Evolutionary conservation across 164 flowering plant genomes (phyloP).

Genomic region (Magnolia sinica): DNA sequence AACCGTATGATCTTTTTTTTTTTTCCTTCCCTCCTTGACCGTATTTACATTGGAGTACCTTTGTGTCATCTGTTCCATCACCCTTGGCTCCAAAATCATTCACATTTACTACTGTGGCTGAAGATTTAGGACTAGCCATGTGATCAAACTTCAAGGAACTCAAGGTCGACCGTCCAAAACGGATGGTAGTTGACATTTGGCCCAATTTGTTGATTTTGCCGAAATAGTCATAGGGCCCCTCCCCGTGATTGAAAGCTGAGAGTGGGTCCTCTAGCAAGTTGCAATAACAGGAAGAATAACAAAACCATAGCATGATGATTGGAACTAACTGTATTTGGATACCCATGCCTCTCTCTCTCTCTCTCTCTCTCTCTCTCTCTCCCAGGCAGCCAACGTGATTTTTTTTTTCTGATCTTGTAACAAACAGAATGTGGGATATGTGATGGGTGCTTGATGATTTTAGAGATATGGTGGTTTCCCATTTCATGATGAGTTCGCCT

Average conservation of each 20-base stretch:
- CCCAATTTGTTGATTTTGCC: slow-evolving; percentile 17
- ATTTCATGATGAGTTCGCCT: background rate
- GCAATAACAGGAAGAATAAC: slow-evolving; percentile 15
- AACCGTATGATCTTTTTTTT: background rate
- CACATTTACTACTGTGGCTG: slow-evolving; percentile 4
- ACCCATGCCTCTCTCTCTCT: slow-evolving; percentile 16
- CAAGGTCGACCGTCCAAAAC: slow-evolving; percentile 3
- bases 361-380: slow-evolving; percentile 3
- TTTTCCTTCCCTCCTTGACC: too few species aligned
- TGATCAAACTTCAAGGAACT: slow-evolving; percentile 2
- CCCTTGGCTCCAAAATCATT: slow-evolving; percentile 13
- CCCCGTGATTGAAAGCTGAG: slow-evolving; percentile 13
- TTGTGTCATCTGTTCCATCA: slow-evolving; percentile 14
- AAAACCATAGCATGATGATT: slow-evolving; percentile 12
- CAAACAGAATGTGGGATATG: background rate
- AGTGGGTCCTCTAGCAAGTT: slow-evolving; percentile 12
- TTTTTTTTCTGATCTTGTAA: too few species aligned
- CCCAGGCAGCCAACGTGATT: background rate
- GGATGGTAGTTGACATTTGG: slow-evolving; percentile 12
- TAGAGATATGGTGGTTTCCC: background rate
- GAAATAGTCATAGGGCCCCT: slow-evolving; percentile 3
- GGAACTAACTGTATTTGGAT: slow-evolving; percentile 12
- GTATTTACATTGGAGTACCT: background rate
- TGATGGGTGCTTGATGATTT: background rate
- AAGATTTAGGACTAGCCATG: background rate